These are phyloP conservation scores for Rhynchosporium agropyri DNA, from an alignment of 2,329 filamentous ascomycete genomes.

Conservation along the genomic window DNA sequence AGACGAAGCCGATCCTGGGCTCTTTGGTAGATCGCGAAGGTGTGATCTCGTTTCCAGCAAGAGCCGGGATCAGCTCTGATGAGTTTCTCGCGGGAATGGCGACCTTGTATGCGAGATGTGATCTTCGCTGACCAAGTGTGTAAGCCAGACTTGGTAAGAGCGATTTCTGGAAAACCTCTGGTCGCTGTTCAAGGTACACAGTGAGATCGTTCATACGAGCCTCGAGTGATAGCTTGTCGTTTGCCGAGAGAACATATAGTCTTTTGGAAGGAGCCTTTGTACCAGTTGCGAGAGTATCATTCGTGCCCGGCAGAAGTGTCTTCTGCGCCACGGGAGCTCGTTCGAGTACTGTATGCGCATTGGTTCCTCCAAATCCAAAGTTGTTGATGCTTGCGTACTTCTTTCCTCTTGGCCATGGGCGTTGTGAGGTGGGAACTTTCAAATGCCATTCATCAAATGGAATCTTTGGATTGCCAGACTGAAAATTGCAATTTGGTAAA, in stretches of 20 bases:
- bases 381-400: conserved; percentile 50
- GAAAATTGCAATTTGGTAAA: conserved; percentile 48
- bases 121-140: conserved; percentile 38
- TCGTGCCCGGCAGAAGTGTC: conserved; percentile 17
- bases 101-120: conserved; percentile 34
- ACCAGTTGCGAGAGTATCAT: conserved; percentile 28
- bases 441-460: conserved; percentile 44
- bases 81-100: conserved; percentile 29
- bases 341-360: conserved; percentile 45
- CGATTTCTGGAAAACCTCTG: conserved; percentile 35
- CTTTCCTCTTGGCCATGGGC: conserved; percentile 44
- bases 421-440: conserved; percentile 34
- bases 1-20: conserved; percentile 36
- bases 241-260: conserved; percentile 36
- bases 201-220: conserved; percentile 30
- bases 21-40: conserved; percentile 24
- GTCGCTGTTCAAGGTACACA: conserved; percentile 34
- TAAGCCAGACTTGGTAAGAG: conserved; percentile 36
- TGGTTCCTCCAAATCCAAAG: conserved; percentile 42
- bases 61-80: conserved; percentile 42
- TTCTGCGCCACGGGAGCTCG: conserved; percentile 6
- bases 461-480: conserved; percentile 45
- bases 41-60: conserved; percentile 44
- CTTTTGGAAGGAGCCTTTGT: conserved; percentile 23
- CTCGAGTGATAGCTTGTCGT: conserved; percentile 31